These are phyloP conservation scores for Ustanciosporium gigantosporum DNA, from an alignment of 1,284 basidiomycete species.

Conservation along the genomic window DNA sequence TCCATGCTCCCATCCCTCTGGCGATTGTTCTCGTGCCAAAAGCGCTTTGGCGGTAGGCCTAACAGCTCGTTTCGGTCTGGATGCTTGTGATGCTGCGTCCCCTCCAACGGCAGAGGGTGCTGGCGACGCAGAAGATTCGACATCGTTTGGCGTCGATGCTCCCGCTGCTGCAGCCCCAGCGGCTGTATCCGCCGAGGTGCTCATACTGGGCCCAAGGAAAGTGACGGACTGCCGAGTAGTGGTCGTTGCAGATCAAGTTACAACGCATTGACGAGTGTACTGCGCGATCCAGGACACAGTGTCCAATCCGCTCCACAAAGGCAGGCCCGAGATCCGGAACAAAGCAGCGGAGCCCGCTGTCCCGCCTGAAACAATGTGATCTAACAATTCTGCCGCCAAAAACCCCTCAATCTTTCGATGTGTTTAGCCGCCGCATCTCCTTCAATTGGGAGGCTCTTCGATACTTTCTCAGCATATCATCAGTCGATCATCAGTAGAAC, in stretches of 20 bases:
- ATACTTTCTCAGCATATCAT: too few relatives aligned
- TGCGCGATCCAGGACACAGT: too few relatives aligned
- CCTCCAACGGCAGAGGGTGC: slow-evolving; percentile 1
- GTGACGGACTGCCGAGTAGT: background rate
- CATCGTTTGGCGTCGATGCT: slow-evolving; percentile 20
- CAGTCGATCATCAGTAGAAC: too few relatives aligned
- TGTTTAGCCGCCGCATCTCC: too few relatives aligned
- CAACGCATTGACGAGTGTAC: too few relatives aligned
- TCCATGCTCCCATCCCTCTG: slow-evolving; percentile 39
- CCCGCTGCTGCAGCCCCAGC: background rate
- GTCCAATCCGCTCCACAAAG: too few relatives aligned
- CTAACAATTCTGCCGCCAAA: too few relatives aligned
- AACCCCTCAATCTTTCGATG: too few relatives aligned
- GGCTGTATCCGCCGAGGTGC: background rate
- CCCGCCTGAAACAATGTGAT: too few relatives aligned
- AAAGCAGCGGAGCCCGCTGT: too few relatives aligned
- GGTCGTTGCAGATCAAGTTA: background rate
- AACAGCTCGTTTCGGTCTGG: slow-evolving; percentile 28
- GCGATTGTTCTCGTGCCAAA: slow-evolving; percentile 35
- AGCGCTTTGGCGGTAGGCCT: slow-evolving; percentile 36
- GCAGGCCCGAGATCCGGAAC: too few relatives aligned
- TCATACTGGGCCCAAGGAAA: background rate
- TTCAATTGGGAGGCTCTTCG: too few relatives aligned
- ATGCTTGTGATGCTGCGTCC: slow-evolving; percentile 4
- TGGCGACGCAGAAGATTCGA: slow-evolving; percentile 23